phyloP scores from a whole-genome alignment of 495 filamentous ascomycete species.

The Oidiodendron maius region DNA sequence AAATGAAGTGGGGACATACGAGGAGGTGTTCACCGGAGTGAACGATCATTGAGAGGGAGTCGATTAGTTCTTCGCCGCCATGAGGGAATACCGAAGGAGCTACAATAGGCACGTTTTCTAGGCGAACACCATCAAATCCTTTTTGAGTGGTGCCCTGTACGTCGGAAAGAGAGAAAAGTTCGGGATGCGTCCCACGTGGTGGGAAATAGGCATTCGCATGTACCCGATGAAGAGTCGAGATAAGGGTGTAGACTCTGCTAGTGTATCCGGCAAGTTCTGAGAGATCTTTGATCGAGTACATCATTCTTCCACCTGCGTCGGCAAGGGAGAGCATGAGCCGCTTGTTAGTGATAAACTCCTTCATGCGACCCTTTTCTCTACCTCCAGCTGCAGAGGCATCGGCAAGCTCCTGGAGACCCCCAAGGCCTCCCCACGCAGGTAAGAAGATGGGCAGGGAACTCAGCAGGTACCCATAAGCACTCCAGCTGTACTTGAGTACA shows the following conservation, averaged over 20 bases:
- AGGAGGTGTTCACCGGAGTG: constrained; percentile 87
- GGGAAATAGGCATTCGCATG: constrained; percentile 83
- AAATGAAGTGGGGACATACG: constrained; percentile 20
- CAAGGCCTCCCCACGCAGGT: constrained; percentile 86
- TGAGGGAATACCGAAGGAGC: constrained; percentile 77
- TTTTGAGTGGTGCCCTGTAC: constrained; percentile 88
- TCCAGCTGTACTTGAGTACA: constrained; percentile 97
- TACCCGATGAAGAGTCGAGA: constrained; percentile 88
- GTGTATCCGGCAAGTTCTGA: constrained; percentile 94
- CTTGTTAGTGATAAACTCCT: constrained; percentile 99
- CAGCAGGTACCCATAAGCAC: constrained; percentile 90
- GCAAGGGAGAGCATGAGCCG: constrained; percentile 96
- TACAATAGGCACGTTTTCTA: constrained; percentile 91
- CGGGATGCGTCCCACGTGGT: constrained; percentile 58
- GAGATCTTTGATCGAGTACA: constrained; percentile 99
- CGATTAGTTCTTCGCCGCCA: constrained; percentile 86
- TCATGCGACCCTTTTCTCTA: constrained; percentile 82
- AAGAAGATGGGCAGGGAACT: constrained; percentile 92
- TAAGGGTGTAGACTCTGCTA: constrained; percentile 89
- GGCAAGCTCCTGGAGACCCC: constrained; percentile 59
- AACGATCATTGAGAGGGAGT: constrained; percentile 80
- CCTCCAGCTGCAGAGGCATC: constrained; percentile 37
- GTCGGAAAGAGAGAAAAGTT: constrained; percentile 83
- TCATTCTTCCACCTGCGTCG: constrained; percentile 94
- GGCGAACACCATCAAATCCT: constrained; percentile 87